Base-by-base conservation (phyloP, 768 basidiomycete genomes). In the Tricholoma hemisulphureum region DNA sequence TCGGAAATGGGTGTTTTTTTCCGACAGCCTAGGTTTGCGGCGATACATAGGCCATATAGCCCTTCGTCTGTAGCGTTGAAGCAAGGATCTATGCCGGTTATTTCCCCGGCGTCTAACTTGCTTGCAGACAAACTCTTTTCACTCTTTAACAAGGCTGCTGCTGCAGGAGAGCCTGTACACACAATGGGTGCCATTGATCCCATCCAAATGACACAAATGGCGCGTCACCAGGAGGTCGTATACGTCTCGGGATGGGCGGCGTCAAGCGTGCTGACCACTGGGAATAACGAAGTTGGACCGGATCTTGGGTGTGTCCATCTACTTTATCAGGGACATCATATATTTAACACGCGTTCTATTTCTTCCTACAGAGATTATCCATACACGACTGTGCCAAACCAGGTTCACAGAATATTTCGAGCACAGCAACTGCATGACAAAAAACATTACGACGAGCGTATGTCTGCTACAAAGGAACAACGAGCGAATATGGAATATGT, bases 161-260 rank as follows among this genome's bases (percentile, higher is more conserved):
- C 77, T 34, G 82, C 81, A 35, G 81, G 82, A 28, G 77, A 78
- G 61, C 93, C 94, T 0, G 83, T 96, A 11, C 91, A 93, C 65
- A 96, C 95, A 1, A 87, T 95, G 84, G 94, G 94, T 37, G 93
- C 92, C 4, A 89, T 97, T 60, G 95, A 97, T 69, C 93, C 94
- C 0, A 83, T 95, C 13, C 94, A 93, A 74, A 92, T 95, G 89
- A 94, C 92, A 0, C 94, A 97, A 74, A 93, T 93, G 91, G 95
- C 92, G 7, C 77, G 76, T 53, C 82, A 91, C 65, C 89, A 92
- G 65, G 89, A 97, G 67, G 86, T 89, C 31, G 83, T 94, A 2
- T 98, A 98, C 65, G 77, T 98, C n/a, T 91, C 89, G 51, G 95
- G 95, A 9, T 96, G 94, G 94, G 93, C 91, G 13, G 81, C 86